phyloP scores from a whole-genome alignment of 2,329 filamentous ascomycete species.

The Knoxdaviesia proteae region DNA sequence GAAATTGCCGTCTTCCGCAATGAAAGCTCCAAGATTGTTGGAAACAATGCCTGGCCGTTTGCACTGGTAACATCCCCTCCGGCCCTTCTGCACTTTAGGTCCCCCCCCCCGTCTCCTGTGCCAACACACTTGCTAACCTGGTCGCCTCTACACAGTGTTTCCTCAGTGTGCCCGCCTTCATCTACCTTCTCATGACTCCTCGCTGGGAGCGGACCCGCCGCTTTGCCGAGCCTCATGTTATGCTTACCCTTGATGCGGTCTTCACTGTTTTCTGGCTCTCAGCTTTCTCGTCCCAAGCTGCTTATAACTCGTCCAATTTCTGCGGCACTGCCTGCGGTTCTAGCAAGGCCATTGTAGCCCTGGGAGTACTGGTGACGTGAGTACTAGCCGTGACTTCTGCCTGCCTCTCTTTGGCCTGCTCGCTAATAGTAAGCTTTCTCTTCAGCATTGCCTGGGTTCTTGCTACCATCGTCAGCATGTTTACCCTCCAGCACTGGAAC shows the following conservation, averaged over 20 bases:
- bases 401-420: not conserved
- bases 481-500: constrained; percentile 39
- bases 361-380: constrained; percentile 43
- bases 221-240: constrained; percentile 39
- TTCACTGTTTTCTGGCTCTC: constrained; percentile 44
- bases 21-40: constrained; percentile 26
- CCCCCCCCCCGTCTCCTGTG: not conserved
- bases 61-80: constrained; percentile 27
- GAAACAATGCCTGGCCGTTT: constrained; percentile 42
- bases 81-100: not conserved
- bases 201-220: constrained; percentile 40
- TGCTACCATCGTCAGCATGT: constrained; percentile 34
- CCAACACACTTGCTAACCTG: not conserved
- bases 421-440: constrained; percentile 4
- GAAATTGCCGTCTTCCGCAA: constrained; percentile 37
- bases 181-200: constrained; percentile 44
- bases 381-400: constrained; percentile 8
- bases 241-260: constrained; percentile 35
- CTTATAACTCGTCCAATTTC: constrained; percentile 34
- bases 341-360: constrained; percentile 40
- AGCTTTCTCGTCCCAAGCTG: constrained; percentile 43
- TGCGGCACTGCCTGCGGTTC: constrained; percentile 36
- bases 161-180: constrained; percentile 39
- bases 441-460: constrained; percentile 32
- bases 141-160: constrained; percentile 29